These are phyloP conservation scores for Scutellaria galericulata DNA, from an alignment of 257 asterid species.

Conservation along the genomic window DNA sequence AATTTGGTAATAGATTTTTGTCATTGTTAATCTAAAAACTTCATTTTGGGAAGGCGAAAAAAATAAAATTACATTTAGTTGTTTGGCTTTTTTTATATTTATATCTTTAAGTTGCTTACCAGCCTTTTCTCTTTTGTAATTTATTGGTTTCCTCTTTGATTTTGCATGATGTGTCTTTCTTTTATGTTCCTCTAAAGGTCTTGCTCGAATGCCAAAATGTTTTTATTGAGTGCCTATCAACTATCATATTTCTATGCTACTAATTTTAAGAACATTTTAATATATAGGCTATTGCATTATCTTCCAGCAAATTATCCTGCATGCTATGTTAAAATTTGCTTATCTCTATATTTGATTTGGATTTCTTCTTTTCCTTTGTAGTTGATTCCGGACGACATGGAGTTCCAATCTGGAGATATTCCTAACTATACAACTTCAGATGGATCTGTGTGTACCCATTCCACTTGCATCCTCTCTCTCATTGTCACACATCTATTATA, in stretches of 20 bases:
- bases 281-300: not conserved
- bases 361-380: slow-evolving; percentile 29
- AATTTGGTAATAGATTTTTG: not conserved
- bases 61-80: not conserved
- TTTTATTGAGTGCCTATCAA: not conserved
- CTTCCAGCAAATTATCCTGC: not conserved
- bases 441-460: slow-evolving; percentile 54
- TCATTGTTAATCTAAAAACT: too few relatives aligned
- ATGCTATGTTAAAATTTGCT: not conserved
- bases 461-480: not conserved
- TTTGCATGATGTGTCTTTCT: not conserved
- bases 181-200: not conserved
- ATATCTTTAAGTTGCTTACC: not conserved
- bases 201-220: not conserved
- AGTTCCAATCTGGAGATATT: slow-evolving; percentile 91
- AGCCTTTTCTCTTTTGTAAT: not conserved
- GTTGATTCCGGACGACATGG: slow-evolving; percentile 99
- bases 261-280: not conserved
- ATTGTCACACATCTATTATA: slow-evolving; percentile 9
- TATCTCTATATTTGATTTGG: slow-evolving; percentile 18
- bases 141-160: not conserved
- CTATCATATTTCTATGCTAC: not conserved
- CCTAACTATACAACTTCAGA: slow-evolving; percentile 97
- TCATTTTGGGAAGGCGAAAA: too few relatives aligned
- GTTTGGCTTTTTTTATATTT: not conserved